Evolutionary conservation across 306 rosid genomes (phyloP), one percentile per base, ranked within the genome.

Genomic region (Crataegus laevigata): DNA sequence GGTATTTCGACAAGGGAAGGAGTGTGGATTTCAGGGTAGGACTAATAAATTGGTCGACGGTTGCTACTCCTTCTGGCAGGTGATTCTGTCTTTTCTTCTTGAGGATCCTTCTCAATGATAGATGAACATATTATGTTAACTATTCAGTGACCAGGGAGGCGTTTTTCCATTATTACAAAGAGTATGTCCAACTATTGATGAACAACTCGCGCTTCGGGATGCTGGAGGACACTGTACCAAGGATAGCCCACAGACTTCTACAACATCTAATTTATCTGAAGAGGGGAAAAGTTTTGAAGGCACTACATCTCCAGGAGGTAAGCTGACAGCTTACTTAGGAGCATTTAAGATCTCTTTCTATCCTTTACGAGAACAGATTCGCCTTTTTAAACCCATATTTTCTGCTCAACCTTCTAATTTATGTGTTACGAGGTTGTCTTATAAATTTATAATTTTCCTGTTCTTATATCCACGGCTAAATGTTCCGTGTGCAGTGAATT

Each of bases 41-140:
- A 94, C 98, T 34, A 94, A 94, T 90, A 91, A 94, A 84, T 74
- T 94, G 87, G 96, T 94, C 29, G 98, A 91, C 74, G 97, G 98
- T 68, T 94, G 98, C 89, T 94, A 94, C 80, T 94, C 98, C 62
- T 94, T 94, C 78, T 91, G 98, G 98, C 98, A 94, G 98, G 98
- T 94, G 47, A 79, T 73, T 77, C 4, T 24, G 6, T 17, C 11
- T 73, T 82, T 64, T 29, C 47, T 43, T 40, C 26, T 71, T 67
- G 47, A 68, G 51, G 25, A 66, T 78, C 74, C 66, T 59, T 73
- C 71, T 72, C 58, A 73, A 59, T 81, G 70, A 63, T 87, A 29
- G 79, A 79, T 65, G 50, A 54, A 68, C 73, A 73, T 75, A 81
- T 82, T 73, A 45, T 34, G 69, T 43, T 75, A 77, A 76, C 28